phyloP scores from a whole-genome alignment of 805 yeast species.

The Hermanozyma aechmeae region DNA sequence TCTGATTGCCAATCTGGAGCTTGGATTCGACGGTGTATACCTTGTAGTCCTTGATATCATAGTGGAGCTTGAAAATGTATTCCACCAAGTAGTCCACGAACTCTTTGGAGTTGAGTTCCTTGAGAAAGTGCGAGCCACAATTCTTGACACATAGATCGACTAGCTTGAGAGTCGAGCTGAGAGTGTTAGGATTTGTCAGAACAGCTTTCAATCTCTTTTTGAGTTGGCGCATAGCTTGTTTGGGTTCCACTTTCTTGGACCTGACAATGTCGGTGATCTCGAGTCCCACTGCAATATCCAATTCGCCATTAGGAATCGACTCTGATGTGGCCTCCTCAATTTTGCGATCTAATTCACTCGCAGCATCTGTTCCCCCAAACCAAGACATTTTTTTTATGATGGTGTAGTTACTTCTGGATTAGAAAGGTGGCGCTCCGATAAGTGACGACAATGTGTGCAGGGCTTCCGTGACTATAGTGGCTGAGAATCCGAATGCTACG shows the following conservation, averaged over 20 bases:
- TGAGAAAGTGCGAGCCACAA: conserved; percentile 79
- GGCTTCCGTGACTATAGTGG: no score
- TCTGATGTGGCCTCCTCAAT: conserved; percentile 78
- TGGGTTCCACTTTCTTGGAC: conserved; percentile 68
- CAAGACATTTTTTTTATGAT: conserved; percentile 49
- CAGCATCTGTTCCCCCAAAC: conserved; percentile 33
- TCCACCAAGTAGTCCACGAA: conserved; percentile 74
- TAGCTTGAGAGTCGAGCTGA: conserved; percentile 64
- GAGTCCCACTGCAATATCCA: conserved; percentile 60
- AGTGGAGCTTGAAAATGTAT: conserved; percentile 27
- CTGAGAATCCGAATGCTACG: no score
- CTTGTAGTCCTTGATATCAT: conserved; percentile 19
- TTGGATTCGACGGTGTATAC: conserved; percentile 15
- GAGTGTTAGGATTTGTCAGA: conserved; percentile 66
- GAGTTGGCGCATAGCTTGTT: conserved; percentile 76
- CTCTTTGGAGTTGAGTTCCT: conserved; percentile 73
- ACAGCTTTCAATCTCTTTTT: conserved; percentile 61
- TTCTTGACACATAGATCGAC: conserved; percentile 86
- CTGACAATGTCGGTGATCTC: conserved; percentile 85
- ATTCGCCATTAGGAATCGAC: conserved; percentile 85
- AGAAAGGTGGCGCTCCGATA: no score
- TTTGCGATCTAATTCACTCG: conserved; percentile 45
- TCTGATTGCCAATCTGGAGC: conserved; percentile 42
- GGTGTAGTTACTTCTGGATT: no score
- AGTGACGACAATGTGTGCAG: no score